Evolutionary conservation across 345 rosid species (phyloP).

Genomic region (Euphorbia lathyris): DNA sequence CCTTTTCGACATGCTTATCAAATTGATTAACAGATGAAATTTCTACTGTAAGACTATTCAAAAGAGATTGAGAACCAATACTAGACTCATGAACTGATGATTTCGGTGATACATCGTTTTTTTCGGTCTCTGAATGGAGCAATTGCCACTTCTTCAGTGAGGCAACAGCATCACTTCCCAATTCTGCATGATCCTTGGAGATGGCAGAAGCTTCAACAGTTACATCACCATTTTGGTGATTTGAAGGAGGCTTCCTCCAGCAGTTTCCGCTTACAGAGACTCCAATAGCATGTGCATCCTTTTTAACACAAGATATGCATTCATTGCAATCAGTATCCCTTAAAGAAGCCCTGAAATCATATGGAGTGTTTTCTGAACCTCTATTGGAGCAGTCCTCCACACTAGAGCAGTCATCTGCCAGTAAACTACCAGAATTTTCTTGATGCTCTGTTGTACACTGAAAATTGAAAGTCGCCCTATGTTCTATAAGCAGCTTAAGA

Average conservation of each 20-base stretch:
- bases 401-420: constrained; percentile 29
- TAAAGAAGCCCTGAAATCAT: constrained; percentile 15
- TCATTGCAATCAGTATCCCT: constrained; percentile 23
- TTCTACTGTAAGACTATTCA: constrained; percentile 50
- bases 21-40: constrained; percentile 46
- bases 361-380: constrained; percentile 28
- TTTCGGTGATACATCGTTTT: constrained; percentile 8
- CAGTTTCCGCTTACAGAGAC: constrained; percentile 14
- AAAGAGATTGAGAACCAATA: constrained; percentile 28
- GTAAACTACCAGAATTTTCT: constrained; percentile 33
- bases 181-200: constrained; percentile 33
- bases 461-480: constrained; percentile 29
- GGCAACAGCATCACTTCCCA: constrained; percentile 22
- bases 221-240: constrained; percentile 18
- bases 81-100: constrained; percentile 36
- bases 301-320: constrained; percentile 20
- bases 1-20: constrained; percentile 35
- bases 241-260: constrained; percentile 16
- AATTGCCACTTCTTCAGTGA: constrained; percentile 29
- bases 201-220: constrained; percentile 23
- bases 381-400: constrained; percentile 25
- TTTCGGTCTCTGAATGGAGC: constrained; percentile 32
- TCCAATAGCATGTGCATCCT: constrained; percentile 16
- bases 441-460: constrained; percentile 31
- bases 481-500: constrained; percentile 64